Evolutionary conservation across 768 basidiomycete genomes (phyloP), one percentile per base, ranked within the genome.

Genomic region (Lyophyllum decastes): DNA sequence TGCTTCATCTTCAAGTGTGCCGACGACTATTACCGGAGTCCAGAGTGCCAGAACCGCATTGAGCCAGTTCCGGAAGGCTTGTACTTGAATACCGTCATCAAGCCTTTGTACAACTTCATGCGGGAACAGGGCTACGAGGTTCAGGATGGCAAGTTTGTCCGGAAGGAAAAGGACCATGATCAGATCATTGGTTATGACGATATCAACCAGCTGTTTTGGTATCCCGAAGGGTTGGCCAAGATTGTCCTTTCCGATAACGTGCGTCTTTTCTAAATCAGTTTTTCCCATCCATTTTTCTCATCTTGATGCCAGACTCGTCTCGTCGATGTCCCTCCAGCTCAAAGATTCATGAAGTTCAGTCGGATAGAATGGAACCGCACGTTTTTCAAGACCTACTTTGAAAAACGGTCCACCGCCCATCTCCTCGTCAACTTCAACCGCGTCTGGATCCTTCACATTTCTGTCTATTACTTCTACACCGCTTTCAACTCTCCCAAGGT

Each of bases 1-100:
- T 98, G 96, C 80, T 99, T 98, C 83, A 96, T 99, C 69, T 98
- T 98, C 88, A 99, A 99, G 76, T 99, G 97, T 68, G 97, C 97
- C 57, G 97, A 99, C 73, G 97, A 99, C 76, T 98, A 98, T 72
- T 99, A 99, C 73, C 92, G 97, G 58, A 94, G 92, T 58, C 89
- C 96, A 25, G 97, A 98, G 70, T 99, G 97, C 70, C 97, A 99
- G 76, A 96, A 93, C 75, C 80, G 88, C 62, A 74, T 92, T 25
- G 97, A 99, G 44, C 90, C 95, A 4, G 92, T 98, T 2, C 91
- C 92, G 10, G 97, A 98, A 68, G 96, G 96, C 26, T 76, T 98
- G 48, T 99, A 96, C 74, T 85, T 99, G 52, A 85, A 91, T 57
- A 82, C 89, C 1, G 86, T 98, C 70, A 86, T 98, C 72, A 96